phyloP scores from a whole-genome alignment of 2,329 filamentous ascomycete species.

The Ciborinia camelliae region DNA sequence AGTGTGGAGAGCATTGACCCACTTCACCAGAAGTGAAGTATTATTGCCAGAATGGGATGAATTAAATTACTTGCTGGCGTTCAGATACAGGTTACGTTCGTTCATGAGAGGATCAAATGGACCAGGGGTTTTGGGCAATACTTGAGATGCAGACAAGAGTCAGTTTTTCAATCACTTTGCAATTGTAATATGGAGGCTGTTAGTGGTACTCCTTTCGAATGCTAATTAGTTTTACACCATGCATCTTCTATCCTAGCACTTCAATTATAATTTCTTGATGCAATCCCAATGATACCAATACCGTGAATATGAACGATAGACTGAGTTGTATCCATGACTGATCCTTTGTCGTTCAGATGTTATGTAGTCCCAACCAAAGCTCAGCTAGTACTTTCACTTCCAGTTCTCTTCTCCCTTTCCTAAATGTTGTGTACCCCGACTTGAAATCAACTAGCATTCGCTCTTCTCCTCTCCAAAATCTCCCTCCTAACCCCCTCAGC shows the following conservation, averaged over 20 bases:
- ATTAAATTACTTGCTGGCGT: conserved; percentile 30
- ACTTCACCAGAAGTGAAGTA: conserved; percentile 44
- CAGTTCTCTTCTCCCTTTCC: neutral
- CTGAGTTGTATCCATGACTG: neutral
- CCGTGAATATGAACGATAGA: neutral
- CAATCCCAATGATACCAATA: neutral
- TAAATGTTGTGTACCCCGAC: neutral
- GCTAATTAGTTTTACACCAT: conserved; percentile 15
- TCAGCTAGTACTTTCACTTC: neutral
- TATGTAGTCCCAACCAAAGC: neutral
- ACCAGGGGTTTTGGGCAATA: conserved; percentile 31
- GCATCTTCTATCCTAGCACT: neutral
- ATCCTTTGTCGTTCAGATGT: neutral
- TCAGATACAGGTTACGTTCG: conserved; percentile 34
- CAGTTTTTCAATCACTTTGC: conserved; percentile 21
- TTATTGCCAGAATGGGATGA: conserved; percentile 23
- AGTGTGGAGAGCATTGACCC: conserved; percentile 66
- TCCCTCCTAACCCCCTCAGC: conserved; percentile 67
- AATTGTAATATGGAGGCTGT: conserved; percentile 16
- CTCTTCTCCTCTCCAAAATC: conserved; percentile 61
- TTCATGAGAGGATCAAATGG: conserved; percentile 31
- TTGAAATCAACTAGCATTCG: conserved; percentile 27
- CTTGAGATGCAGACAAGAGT: conserved; percentile 32
- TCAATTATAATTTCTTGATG: neutral
- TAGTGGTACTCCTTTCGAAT: conserved; percentile 16